Base-by-base conservation (phyloP, 179 eudicot species). In the Patellifolia procumbens region DNA sequence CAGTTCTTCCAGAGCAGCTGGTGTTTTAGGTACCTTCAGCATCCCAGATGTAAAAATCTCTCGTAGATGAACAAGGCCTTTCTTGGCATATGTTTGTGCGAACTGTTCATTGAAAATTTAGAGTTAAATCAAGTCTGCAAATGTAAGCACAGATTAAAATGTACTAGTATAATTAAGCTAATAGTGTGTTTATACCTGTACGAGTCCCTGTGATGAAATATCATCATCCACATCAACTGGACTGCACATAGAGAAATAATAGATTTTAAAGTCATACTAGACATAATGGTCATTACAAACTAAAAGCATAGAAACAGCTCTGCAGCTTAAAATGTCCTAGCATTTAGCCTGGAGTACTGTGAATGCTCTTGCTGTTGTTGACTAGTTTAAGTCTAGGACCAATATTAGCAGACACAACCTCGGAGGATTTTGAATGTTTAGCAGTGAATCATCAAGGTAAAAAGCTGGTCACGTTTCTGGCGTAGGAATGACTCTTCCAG, bases 1-100 rank as follows among this genome's bases (percentile, higher is more conserved):
- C 72, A 95, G 91, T 81, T 93, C 97, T 82, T 89, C 81, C 13
- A 95, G 89, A 29, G 89, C 92, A 73, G 82, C 76, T n/a, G 81
- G 92, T 51, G 98, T 84, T 68, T 85, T 89, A 46, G 99, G 99
- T 72, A 95, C 92, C 81, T 84, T 70, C 32, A 95, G 91, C 28
- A 87, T 89, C 70, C 95, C 99, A 4, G 98, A 98, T 48, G 92
- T 95, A 78, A 95, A 95, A 63, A 95, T 95, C 82, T 95, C 97
- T 79, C 81, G 81, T 37, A 95, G 86, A 56, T 85, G 87, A 75
- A 94, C 98, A 37, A 94, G 59, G 63, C 93, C 92, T 2, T 81
- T 91, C 70, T 86, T 91, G 67, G 96, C 89, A 83, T 94, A 94
- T 75, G 77, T 92, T 73, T 81, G 82, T 15, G 98, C 97, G 76